Base-by-base conservation (phyloP, 495 filamentous ascomycete species). In the Tuber aestivum region DNA sequence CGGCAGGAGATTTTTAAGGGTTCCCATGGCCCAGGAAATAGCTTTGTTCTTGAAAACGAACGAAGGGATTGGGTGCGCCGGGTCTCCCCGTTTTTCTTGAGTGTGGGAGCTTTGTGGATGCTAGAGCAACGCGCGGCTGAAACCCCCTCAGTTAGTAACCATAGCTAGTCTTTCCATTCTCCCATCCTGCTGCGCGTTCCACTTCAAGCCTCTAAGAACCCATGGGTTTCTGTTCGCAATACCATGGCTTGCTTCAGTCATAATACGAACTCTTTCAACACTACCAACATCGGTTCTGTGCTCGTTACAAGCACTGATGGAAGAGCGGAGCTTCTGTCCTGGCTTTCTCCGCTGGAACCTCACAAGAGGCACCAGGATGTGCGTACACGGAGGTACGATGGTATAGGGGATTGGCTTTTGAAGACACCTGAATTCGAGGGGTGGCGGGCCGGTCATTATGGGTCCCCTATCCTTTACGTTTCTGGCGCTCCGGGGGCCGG, bases 201-300 rank as follows among this genome's bases (percentile, higher is more conserved):
- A n/a, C n/a, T 23, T 61, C n/a, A 32, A 61, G 50, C 50, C 27
- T 61, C 50, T 61, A 27, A 32, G 16, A 61, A 32, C n/a, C 50
- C 27, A 2, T 12, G 0, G 23, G 50, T 32, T 61, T 16, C 27
- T 32, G n/a, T 61, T 61, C n/a, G 50, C 50, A 61, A 14, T 32
- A 32, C 50, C n/a, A 61, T 61, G 50, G 16, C n/a, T 61, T 61
- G 32, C 50, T 61, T 61, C 27, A 61, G 50, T 61, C 50, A 61
- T n/a, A 61, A 61, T 61, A 61, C 50, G n/a, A 61, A 61, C 50
- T 61, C 10, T 61, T 61, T 61, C 12, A 61, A 61, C 50, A 61
- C 12, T 12, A 61, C 50, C n/a, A 61, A 32, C 23, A 32, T 61
- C 27, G 50, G 27, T 21, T 27, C 23, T 56, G 8, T 7, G 50